phyloP scores from a whole-genome alignment of 2,329 filamentous ascomycete genomes.

The Byssothecium circinans region DNA sequence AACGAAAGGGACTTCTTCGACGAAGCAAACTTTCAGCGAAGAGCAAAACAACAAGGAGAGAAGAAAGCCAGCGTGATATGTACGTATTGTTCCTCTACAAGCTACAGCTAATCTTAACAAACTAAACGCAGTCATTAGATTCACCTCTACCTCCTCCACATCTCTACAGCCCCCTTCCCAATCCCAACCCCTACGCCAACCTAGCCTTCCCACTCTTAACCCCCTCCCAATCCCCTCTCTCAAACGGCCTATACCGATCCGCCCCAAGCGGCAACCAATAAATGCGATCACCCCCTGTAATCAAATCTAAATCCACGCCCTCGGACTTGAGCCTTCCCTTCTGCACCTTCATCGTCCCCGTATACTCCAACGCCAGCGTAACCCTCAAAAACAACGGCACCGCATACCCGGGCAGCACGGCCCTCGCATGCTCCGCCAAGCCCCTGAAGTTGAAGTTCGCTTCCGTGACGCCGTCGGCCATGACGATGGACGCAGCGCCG shows the following conservation, averaged over 20 bases:
- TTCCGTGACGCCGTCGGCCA: conserved; percentile 36
- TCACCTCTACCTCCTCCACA: too few species aligned
- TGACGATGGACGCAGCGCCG: conserved; percentile 48
- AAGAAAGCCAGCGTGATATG: too few species aligned
- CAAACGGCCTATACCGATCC: conserved; percentile 45
- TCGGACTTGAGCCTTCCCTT: conserved; percentile 48
- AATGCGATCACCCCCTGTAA: conserved; percentile 42
- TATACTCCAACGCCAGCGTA: conserved; percentile 46
- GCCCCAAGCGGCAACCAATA: conserved; percentile 46
- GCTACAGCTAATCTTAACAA: too few species aligned
- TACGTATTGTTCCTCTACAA: too few species aligned
- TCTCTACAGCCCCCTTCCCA: too few species aligned
- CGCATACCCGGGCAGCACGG: conserved; percentile 48
- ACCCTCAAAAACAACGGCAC: conserved; percentile 50
- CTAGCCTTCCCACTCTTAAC: conserved; percentile 34
- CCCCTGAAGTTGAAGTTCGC: conserved; percentile 37
- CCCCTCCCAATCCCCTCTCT: conserved; percentile 39
- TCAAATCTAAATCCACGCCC: conserved; percentile 47
- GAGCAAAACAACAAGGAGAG: too few species aligned
- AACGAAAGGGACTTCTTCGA: too few species aligned
- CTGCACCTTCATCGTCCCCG: conserved; percentile 51
- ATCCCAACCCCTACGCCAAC: conserved; percentile 13
- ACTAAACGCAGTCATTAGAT: too few species aligned
- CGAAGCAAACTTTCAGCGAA: too few species aligned
- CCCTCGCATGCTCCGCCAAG: conserved; percentile 44